A percentile compares a stretch with the other conserved stretches of the same genome.
phyloP scores from a whole-genome alignment of 2,329 filamentous ascomycete genomes.

The Hypoxylon sp. region DNA sequence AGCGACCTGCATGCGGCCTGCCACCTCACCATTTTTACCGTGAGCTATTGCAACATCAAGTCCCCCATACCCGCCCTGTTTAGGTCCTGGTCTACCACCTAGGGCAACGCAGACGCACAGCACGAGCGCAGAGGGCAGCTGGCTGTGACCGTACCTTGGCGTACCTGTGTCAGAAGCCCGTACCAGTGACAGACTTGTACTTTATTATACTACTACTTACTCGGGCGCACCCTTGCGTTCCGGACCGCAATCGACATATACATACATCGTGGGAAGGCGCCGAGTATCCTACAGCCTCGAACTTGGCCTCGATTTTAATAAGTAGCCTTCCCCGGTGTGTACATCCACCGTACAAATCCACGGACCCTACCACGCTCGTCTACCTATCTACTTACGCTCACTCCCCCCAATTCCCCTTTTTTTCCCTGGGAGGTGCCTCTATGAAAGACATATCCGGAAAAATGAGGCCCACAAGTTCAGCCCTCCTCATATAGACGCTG shows the following conservation, averaged over 20 bases:
- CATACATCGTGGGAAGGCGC: slow-evolving; percentile 50
- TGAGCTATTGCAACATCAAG: slow-evolving; percentile 60
- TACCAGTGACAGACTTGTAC: slow-evolving; percentile 55
- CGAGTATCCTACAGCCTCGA: slow-evolving; percentile 53
- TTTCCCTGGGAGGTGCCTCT: slow-evolving; percentile 46
- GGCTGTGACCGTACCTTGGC: slow-evolving; percentile 52
- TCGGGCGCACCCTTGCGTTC: slow-evolving; percentile 52
- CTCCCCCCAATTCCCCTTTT: slow-evolving; percentile 39
- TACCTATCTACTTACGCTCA: slow-evolving; percentile 27
- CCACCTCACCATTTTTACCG: slow-evolving; percentile 62
- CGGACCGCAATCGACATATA: slow-evolving; percentile 51
- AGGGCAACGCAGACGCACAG: slow-evolving; percentile 48
- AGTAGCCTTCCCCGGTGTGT: slow-evolving; percentile 49
- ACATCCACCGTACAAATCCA: slow-evolving; percentile 40
- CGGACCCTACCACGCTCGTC: slow-evolving; percentile 18
- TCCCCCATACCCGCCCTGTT: slow-evolving; percentile 57
- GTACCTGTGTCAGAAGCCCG: slow-evolving; percentile 53
- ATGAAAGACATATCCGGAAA: slow-evolving; percentile 49
- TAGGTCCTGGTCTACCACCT: slow-evolving; percentile 51
- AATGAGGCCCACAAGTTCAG: slow-evolving; percentile 54
- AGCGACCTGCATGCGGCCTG: slow-evolving; percentile 63
- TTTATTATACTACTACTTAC: slow-evolving; percentile 46
- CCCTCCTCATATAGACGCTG: slow-evolving; percentile 52
- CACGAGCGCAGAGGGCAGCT: slow-evolving; percentile 45
- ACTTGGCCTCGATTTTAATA: slow-evolving; percentile 51